Evolutionary conservation across 805 yeast species (phyloP), one percentile per base, ranked within the genome.

Genomic region (Ogataea angusta): DNA sequence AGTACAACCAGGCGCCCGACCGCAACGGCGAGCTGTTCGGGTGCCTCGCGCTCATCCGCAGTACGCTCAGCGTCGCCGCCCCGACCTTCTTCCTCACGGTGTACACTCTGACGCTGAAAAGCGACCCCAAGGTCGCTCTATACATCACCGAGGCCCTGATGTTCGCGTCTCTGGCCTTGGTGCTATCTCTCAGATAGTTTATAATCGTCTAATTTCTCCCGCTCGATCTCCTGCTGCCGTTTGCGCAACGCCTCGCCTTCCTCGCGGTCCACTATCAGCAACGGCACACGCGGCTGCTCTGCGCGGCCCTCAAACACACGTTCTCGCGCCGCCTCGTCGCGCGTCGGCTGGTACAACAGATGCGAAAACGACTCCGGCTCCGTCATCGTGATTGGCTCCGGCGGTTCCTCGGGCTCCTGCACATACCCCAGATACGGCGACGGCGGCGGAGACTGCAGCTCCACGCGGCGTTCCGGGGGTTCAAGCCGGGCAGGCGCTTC

Each of bases 21-120:
- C 72, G 72, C 46, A 69, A 77, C 4, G 95, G 95, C 13, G 88
- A 82, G 57, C 67, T 81, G 13, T 83, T 82, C 62, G 89, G 91
- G 8, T 87, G 82, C 0, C 58, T 83, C 31, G 76, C 87, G 0
- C 57, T 84, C 36, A 55, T 82, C 13, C 76, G 78, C 54, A 80
- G 77, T 47, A 35, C 73, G 0, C 59, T 73, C 4, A 60, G 66
- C 43, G 62, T 81, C 44, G 41, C 72, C 7, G 62, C 70, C 1
- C 88, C 91, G 0, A 60, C 78, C 5, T 13, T 66, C 0, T 57
- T 75, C 23, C 58, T 82, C 13, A 60, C 64, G 2, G 38, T 80
- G 17, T 84, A 82, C 48, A 67, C 75, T 0, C 36, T 52, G 2
- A 70, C 77, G 0, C 63, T 75, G 12, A 52, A 62, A 2, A 42